Percentiles rank a stretch among this genome's conserved stretches.
Evolutionary conservation across 2,329 filamentous ascomycete genomes (phyloP).

Genomic region (Aspergillus hiratsukae): DNA sequence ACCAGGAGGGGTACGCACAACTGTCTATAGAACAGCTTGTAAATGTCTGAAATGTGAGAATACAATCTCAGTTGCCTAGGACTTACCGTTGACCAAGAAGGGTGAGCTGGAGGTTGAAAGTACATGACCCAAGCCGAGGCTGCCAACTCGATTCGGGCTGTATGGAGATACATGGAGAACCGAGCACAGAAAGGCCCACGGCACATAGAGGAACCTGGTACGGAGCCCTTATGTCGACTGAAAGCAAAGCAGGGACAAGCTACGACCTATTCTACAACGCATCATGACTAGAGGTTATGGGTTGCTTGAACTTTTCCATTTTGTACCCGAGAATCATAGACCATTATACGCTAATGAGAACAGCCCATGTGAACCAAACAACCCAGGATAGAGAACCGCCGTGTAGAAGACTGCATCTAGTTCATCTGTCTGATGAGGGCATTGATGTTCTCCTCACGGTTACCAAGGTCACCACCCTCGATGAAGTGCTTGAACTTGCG

Average conservation of each 20-base stretch:
- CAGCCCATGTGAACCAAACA: slow-evolving; percentile 30
- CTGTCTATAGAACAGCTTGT: background rate
- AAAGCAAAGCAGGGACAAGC: background rate
- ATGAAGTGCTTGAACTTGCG: slow-evolving; percentile 99
- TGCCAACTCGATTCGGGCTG: background rate
- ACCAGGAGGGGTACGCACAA: background rate
- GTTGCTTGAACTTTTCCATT: slow-evolving; percentile 32
- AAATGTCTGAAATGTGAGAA: background rate
- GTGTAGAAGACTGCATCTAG: slow-evolving; percentile 49
- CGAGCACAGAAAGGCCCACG: background rate
- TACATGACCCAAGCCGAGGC: background rate
- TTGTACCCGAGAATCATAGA: slow-evolving; percentile 29
- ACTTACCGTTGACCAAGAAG: background rate
- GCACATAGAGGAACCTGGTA: background rate
- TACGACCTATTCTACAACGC: background rate
- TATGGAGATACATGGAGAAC: too few relatives aligned
- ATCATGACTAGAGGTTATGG: slow-evolving; percentile 8
- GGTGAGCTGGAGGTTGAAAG: background rate
- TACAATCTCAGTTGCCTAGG: background rate
- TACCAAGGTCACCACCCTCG: slow-evolving; percentile 96
- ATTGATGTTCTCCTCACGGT: slow-evolving; percentile 99
- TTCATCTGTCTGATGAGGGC: slow-evolving; percentile 96
- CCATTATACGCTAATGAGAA: slow-evolving; percentile 30
- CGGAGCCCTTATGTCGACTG: background rate
- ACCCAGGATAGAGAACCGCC: slow-evolving; percentile 25